Evolutionary conservation across 495 filamentous ascomycete species (phyloP).

Genomic region (Cenococcum geophilum): DNA sequence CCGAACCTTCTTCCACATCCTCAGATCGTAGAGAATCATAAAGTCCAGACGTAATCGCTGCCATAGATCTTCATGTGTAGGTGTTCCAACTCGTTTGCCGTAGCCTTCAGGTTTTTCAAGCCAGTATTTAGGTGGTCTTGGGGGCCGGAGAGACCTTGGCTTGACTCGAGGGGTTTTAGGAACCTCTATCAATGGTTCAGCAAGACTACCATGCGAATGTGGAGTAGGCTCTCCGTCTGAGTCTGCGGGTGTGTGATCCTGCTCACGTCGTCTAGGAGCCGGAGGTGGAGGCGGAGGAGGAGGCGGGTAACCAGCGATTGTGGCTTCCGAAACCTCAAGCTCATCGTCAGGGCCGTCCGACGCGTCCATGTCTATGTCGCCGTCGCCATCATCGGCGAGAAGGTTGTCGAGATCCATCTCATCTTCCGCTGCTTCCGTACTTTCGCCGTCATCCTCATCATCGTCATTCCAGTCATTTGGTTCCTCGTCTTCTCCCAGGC

Average conservation of each 20-base stretch:
- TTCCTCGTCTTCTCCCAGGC: conserved; percentile 46
- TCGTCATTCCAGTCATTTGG: conserved; percentile 40
- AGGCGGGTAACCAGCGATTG: conserved; percentile 60
- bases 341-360: conserved; percentile 42
- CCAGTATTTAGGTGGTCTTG: conserved; percentile 72
- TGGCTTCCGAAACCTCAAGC: conserved; percentile 58
- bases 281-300: conserved; percentile 55
- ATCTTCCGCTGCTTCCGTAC: conserved; percentile 40
- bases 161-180: conserved; percentile 38
- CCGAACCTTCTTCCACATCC: conserved; percentile 93
- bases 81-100: conserved; percentile 48
- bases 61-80: conserved; percentile 75
- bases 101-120: conserved; percentile 67
- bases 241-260: conserved; percentile 54
- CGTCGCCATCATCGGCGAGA: conserved; percentile 32
- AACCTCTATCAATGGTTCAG: conserved; percentile 32
- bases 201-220: conserved; percentile 8
- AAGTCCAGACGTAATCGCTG: conserved; percentile 87
- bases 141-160: conserved; percentile 19
- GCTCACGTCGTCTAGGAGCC: conserved; percentile 41
- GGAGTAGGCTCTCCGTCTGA: conserved; percentile 40
- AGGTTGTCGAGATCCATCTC: conserved; percentile 37
- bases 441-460: conserved; percentile 42
- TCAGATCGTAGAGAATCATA: conserved; percentile 91
- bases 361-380: conserved; percentile 55